phyloP scores from a whole-genome alignment of 2,329 filamentous ascomycete species.

The Aspergillus alliaceus region DNA sequence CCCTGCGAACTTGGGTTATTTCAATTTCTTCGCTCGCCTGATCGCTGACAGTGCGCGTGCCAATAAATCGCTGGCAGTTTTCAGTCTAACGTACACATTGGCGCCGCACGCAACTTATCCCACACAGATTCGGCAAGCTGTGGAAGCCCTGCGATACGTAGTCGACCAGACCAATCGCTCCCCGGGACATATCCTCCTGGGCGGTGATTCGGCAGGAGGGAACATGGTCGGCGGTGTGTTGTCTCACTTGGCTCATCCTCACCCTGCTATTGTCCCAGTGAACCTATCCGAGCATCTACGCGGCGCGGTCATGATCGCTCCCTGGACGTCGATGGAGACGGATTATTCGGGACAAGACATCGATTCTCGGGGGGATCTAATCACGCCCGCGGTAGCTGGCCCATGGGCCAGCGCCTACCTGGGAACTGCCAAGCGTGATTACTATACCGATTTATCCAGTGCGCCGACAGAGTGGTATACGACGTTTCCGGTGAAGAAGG shows the following conservation, averaged over 20 bases:
- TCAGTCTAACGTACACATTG: slow-evolving; percentile 61
- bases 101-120: slow-evolving; percentile 48
- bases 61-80: slow-evolving; percentile 49
- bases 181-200: slow-evolving; percentile 39
- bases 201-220: slow-evolving; percentile 47
- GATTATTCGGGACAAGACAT: slow-evolving; percentile 42
- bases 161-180: slow-evolving; percentile 32
- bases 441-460: slow-evolving; percentile 54
- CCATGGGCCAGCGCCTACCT: slow-evolving; percentile 54
- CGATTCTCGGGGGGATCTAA: slow-evolving; percentile 54
- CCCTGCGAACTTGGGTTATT: slow-evolving; percentile 48
- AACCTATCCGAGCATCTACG: slow-evolving; percentile 45
- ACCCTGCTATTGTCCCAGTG: slow-evolving; percentile 51
- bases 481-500: slow-evolving; percentile 47
- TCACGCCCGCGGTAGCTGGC: slow-evolving; percentile 41
- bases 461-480: slow-evolving; percentile 57
- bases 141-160: slow-evolving; percentile 42
- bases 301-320: slow-evolving; percentile 56
- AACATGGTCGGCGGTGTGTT: slow-evolving; percentile 42
- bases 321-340: slow-evolving; percentile 57
- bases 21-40: slow-evolving; percentile 50
- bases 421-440: slow-evolving; percentile 40
- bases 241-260: slow-evolving; percentile 53
- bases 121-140: slow-evolving; percentile 44
- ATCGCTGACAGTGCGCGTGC: slow-evolving; percentile 41